A percentile compares a stretch with the other conserved stretches of the same genome.
Evolutionary conservation across 2,329 filamentous ascomycete species (phyloP).

Genomic region (Zasmidium angulare): DNA sequence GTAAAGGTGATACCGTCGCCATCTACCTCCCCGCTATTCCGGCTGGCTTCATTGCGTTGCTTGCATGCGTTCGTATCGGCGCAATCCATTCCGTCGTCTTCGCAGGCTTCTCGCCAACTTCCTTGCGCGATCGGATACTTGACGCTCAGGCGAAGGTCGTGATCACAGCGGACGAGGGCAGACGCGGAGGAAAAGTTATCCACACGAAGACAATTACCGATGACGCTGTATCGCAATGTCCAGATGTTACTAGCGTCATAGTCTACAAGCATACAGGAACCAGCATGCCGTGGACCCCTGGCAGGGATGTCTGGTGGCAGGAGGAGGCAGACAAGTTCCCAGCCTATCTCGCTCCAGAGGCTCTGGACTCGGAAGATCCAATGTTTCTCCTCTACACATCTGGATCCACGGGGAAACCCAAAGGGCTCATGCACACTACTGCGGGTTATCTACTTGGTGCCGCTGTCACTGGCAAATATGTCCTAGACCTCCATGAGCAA

Average conservation of each 20-base stretch:
- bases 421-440: conserved; percentile 98
- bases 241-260: conserved; percentile 78
- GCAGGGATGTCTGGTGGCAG: conserved; percentile 96
- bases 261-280: conserved; percentile 95
- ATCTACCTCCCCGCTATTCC: conserved; percentile 99
- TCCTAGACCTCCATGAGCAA: conserved; percentile 94
- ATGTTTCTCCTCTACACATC: conserved; percentile 98
- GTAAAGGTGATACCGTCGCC: conserved; percentile 95
- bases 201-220: conserved; percentile 99
- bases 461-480: conserved; percentile 92
- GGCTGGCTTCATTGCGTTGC: conserved; percentile 85
- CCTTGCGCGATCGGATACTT: conserved; percentile 88
- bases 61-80: conserved; percentile 88
- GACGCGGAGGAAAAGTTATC: conserved; percentile 95
- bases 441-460: conserved; percentile 93
- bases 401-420: conserved; percentile 96
- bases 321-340: conserved; percentile 98
- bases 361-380: conserved; percentile 90
- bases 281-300: conserved; percentile 84
- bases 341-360: conserved; percentile 82
- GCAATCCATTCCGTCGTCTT: conserved; percentile 97
- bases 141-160: conserved; percentile 90
- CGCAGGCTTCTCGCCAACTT: conserved; percentile 95
- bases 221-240: conserved; percentile 94
- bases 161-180: conserved; percentile 96